These are phyloP conservation scores for Grammothele lineata DNA, from an alignment of 768 basidiomycete species.

Conservation along the genomic window DNA sequence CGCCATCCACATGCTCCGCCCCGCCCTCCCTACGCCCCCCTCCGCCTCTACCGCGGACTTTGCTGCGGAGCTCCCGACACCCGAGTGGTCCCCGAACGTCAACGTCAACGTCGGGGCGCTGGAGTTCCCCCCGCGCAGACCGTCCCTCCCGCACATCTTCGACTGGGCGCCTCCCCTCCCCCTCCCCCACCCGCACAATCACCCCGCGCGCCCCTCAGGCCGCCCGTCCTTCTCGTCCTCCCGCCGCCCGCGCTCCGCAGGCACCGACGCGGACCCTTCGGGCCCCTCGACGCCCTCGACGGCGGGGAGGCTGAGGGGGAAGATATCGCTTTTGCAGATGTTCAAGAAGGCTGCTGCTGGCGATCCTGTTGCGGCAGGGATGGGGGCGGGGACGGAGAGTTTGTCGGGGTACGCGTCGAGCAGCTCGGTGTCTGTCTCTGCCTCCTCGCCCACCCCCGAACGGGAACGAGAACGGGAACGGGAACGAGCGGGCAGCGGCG, in stretches of 20 bases:
- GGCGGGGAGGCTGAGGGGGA: slow-evolving; percentile 51
- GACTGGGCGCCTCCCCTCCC: slow-evolving; percentile 28
- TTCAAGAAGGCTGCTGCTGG: slow-evolving; percentile 56
- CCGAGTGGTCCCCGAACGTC: slow-evolving; percentile 24
- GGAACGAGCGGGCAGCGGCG: too few species aligned
- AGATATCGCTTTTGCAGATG: slow-evolving; percentile 69
- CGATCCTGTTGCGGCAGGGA: slow-evolving; percentile 24
- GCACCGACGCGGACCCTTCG: slow-evolving; percentile 52
- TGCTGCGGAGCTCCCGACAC: slow-evolving; percentile 1
- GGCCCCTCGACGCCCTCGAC: slow-evolving; percentile 23
- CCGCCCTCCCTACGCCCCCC: slow-evolving; percentile 27
- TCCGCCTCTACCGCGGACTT: slow-evolving; percentile 10
- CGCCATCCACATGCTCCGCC: slow-evolving; percentile 45
- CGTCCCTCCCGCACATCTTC: slow-evolving; percentile 62
- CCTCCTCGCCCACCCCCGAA: slow-evolving; percentile 19
- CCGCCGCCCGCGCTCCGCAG: slow-evolving; percentile 68
- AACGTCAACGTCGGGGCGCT: slow-evolving; percentile 18
- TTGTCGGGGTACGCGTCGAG: slow-evolving; percentile 17
- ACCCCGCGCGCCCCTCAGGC: slow-evolving; percentile 5
- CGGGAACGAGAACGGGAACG: slow-evolving; percentile 11
- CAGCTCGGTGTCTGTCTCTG: slow-evolving; percentile 20
- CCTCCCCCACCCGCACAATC: slow-evolving; percentile 41
- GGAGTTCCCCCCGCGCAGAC: slow-evolving; percentile 41
- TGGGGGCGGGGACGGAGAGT: slow-evolving; percentile 14
- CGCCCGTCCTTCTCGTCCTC: slow-evolving; percentile 19